Evolutionary conservation across 2,329 filamentous ascomycete genomes (phyloP).

Genomic region (Fusarium duplospermum): DNA sequence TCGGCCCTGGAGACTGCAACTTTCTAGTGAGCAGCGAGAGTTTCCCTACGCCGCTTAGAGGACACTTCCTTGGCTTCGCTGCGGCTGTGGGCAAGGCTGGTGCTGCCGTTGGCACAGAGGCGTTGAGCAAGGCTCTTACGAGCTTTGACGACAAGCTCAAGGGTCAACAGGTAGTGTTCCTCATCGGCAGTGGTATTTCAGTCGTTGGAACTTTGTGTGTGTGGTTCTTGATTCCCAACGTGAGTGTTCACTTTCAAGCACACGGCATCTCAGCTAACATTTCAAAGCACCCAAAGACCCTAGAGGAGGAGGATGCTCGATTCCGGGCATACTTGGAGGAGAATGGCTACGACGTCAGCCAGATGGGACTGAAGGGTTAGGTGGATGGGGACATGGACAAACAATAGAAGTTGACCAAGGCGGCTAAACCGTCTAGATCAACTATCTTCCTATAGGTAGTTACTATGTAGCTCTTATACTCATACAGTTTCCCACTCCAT

Average conservation of each 20-base stretch:
- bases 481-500: background rate
- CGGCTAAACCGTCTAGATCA: background rate
- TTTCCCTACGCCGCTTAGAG: slow-evolving; percentile 64
- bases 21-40: slow-evolving; percentile 62
- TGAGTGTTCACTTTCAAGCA: background rate
- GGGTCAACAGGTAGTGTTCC: slow-evolving; percentile 6
- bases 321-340: background rate
- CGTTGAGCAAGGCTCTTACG: slow-evolving; percentile 46
- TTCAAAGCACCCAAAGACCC: background rate
- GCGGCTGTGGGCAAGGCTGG: slow-evolving; percentile 64
- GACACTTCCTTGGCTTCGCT: slow-evolving; percentile 62
- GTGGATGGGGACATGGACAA: background rate
- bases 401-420: background rate
- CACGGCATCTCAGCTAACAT: background rate
- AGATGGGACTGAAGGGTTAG: background rate
- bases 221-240: slow-evolving; percentile 7
- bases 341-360: background rate
- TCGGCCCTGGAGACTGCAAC: slow-evolving; percentile 50
- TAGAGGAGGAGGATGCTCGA: background rate
- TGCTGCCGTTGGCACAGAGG: slow-evolving; percentile 63
- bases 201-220: slow-evolving; percentile 4
- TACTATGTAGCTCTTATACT: background rate
- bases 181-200: slow-evolving; percentile 2
- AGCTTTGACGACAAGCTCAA: background rate
- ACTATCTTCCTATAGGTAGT: background rate